Conservation (phyloP, 2,329 filamentous ascomycete genomes). For the Leptosphaerulina australis region DNA sequence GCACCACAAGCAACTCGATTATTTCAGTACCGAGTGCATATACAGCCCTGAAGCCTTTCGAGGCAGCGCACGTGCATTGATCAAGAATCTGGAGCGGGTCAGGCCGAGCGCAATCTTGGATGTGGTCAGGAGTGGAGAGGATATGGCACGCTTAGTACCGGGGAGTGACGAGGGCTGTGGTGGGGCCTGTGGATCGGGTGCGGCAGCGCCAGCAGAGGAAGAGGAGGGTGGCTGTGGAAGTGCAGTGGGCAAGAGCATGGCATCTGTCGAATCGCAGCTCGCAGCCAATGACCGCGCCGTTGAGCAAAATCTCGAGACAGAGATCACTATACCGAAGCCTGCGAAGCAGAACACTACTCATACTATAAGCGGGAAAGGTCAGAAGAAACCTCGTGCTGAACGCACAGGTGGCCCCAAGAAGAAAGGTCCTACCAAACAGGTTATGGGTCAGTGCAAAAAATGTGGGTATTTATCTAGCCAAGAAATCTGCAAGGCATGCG, state of each 20-base stretch:
- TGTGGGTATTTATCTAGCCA: constrained; percentile 98
- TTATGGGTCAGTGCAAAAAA: constrained; percentile 79
- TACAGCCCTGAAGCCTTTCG: constrained; percentile 97
- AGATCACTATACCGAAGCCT: constrained; percentile 60
- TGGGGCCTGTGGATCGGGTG: constrained; percentile 40
- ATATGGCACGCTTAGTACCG: constrained; percentile 89
- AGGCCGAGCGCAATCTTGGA: constrained; percentile 93
- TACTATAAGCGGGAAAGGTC: constrained; percentile 28
- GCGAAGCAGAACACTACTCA: too few relatives aligned
- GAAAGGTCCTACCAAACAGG: constrained; percentile 60
- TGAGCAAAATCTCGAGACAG: constrained; percentile 65
- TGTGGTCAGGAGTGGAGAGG: constrained; percentile 91
- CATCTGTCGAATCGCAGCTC: constrained; percentile 77
- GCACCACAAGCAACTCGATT: constrained; percentile 94
- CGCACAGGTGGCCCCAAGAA: constrained; percentile 30
- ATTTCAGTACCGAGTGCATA: constrained; percentile 98
- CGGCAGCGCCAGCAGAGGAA: constrained; percentile 64
- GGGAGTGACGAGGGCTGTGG: constrained; percentile 49
- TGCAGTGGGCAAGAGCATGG: constrained; percentile 72
- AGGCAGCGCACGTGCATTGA: constrained; percentile 85
- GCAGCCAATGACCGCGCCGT: constrained; percentile 66
- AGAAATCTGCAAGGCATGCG: constrained; percentile 90
- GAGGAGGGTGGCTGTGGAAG: constrained; percentile 77
- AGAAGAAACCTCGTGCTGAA: constrained; percentile 24
- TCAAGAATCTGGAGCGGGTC: constrained; percentile 94